Evolutionary conservation across 192 early-diverging fungal genomes (phyloP).

Genomic region (Rhizophagus prolifer): DNA sequence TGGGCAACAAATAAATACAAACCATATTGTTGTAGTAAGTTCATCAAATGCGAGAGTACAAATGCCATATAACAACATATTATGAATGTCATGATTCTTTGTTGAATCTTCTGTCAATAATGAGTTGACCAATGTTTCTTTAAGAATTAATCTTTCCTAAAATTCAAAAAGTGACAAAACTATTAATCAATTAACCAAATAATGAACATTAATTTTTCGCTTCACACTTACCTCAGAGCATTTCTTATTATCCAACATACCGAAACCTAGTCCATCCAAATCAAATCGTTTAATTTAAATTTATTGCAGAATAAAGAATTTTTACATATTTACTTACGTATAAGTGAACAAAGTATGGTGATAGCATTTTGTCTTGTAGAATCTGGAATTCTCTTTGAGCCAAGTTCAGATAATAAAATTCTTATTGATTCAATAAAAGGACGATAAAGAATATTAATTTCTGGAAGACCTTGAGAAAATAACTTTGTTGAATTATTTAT

Average conservation of each 20-base stretch:
- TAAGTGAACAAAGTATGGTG: conserved; percentile 41
- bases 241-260: neutral
- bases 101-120: conserved; percentile 25
- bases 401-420: conserved; percentile 47
- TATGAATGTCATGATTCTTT: conserved; percentile 37
- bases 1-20: neutral
- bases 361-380: conserved; percentile 46
- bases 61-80: conserved; percentile 42
- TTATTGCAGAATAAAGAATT: neutral
- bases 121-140: conserved; percentile 35
- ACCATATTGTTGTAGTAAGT: conserved; percentile 33
- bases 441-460: conserved; percentile 63
- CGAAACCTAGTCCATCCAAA: neutral
- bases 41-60: conserved; percentile 38
- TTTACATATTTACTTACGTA: conserved; percentile 32
- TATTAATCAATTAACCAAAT: neutral
- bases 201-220: neutral
- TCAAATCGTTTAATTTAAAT: neutral
- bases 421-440: conserved; percentile 62
- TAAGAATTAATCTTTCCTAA: conserved; percentile 37
- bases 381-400: conserved; percentile 37
- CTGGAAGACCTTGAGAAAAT: conserved; percentile 68
- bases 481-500: conserved; percentile 65
- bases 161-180: neutral
- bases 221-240: neutral